These are phyloP conservation scores for Microsporum ferrugineum DNA, from an alignment of 2,329 filamentous ascomycete genomes.

Conservation along the genomic window DNA sequence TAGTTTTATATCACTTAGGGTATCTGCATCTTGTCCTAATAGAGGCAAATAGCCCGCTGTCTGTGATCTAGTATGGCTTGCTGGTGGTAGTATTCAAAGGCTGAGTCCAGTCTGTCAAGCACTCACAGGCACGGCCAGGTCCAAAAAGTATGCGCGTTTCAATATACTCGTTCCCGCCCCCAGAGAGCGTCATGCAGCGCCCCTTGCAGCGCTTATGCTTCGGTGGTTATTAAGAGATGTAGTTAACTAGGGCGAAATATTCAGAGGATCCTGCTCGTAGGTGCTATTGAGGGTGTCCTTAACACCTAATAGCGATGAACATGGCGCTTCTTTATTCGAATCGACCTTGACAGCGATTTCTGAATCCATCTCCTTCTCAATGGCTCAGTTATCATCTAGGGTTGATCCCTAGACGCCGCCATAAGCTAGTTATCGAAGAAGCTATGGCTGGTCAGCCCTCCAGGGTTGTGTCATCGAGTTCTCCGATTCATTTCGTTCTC, in stretches of 20 bases:
- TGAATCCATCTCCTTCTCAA: neutral
- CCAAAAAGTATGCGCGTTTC: no score
- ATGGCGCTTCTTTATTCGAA: neutral
- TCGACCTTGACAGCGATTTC: neutral
- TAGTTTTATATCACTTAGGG: neutral
- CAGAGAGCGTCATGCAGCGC: no score
- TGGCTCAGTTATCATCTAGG: neutral
- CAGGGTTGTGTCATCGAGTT: no score
- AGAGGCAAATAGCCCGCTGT: neutral
- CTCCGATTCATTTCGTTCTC: neutral
- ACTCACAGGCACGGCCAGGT: no score
- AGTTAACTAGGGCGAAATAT: neutral
- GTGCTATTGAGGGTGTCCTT: neutral
- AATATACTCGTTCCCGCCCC: no score
- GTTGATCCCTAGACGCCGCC: neutral
- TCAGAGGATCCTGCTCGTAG: neutral
- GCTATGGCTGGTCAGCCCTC: neutral
- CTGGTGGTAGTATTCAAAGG: no score
- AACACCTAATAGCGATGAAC: neutral
- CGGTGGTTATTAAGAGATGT: neutral
- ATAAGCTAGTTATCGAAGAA: neutral
- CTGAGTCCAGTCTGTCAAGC: no score
- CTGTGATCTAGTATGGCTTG: neutral
- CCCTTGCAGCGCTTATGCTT: no score
- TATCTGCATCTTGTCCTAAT: neutral